Base-by-base conservation (phyloP, 2,329 filamentous ascomycete species). In the Fusarium sp. region DNA sequence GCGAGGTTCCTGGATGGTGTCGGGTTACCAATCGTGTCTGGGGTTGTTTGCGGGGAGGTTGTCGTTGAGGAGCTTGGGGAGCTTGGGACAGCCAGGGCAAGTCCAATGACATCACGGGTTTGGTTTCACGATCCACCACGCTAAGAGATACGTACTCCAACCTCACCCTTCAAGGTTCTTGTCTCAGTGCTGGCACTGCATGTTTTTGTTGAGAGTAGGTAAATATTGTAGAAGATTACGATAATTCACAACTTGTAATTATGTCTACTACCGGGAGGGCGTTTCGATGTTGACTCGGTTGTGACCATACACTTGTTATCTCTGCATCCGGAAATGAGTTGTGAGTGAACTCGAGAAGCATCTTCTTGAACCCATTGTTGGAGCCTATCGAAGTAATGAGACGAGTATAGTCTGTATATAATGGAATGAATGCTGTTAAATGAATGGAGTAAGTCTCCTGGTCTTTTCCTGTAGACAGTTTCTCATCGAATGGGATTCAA, bases 61-160 rank as follows among this genome's bases (percentile, higher is more conserved):
- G 59, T 7, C 27, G 54, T 57, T 33, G 66, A 64, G 69, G 64
- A 63, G 67, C 48, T 52, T 22, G 56, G 35, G 35, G 35, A 37
- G 35, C 35, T 37, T 37, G 35, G 7, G 35, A 18, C 35, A 37
- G 35, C 14, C 35, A 33, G 45, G 45, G 18, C 37, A 33, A 63
- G 20, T 27, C 54, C 54, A 77, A 77, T 78, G 76, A 78, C 76
- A 78, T 78, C 77, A 78, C 66, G 65, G 64, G 58, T 68, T 57
- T 54, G 18, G 33, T 56, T 60, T 67, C 29, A 29, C 27, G 62
- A 65, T 70, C 72, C 72, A 71, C 70, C 20, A 27, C 57, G 56
- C 64, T 71, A 70, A 61, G 24, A 33, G 27, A 27, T 54, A 45
- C 27, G 41, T 37, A 41, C 33, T 41, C 18, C 37, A 43, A 48